Evolutionary conservation across 75 land plant genomes (phyloP), one percentile per base, ranked within the genome.

Genomic region (Sequoia sempervirens): DNA sequence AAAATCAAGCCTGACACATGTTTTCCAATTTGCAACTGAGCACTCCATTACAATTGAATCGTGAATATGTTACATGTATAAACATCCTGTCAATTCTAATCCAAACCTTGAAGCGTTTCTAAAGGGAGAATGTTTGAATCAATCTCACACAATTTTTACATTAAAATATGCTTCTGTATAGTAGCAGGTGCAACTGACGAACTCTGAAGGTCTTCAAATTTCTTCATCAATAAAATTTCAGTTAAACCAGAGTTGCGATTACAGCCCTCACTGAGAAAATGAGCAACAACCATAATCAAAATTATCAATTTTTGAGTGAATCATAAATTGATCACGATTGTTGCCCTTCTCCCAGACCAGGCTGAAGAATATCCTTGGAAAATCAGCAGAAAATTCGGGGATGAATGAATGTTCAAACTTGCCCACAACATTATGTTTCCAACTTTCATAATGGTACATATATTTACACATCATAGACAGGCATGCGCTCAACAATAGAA

Each of bases 401-500:
- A 78, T 45, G 32, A 41, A 45, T 45, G 13, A 45, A 45, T n/a
- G 47, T 45, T 78, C 47, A 78, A 78, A 43, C 50, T 78, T 26
- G 26, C 82, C 73, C 82, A 15, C 30, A 81, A 81, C 14, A 9
- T 9, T 52, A 9, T 9, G 7, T 56, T 34, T 11, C 20, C 38
- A 32, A 54, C 26, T 54, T 23, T 64, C 26, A 17, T 34, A 34
- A 81, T 32, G 34, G 68, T 58, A 81, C 37, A 58, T 64, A 9
- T 81, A 70, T 41, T 81, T 87, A 87, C 79, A 91, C 95, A 89
- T 95, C 97, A 83, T 86, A 91, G 61, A 95, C 90, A 66, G 93
- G 92, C 89, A 95, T 80, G 13, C 93, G 87, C 79, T 93, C 95
- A 82, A 87, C 84, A 46, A 95, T 92, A 30, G 83, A 70, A 1